Evolutionary conservation across 352 stramenopile species (phyloP).

Genomic region (Pythium aphanidermatum): DNA sequence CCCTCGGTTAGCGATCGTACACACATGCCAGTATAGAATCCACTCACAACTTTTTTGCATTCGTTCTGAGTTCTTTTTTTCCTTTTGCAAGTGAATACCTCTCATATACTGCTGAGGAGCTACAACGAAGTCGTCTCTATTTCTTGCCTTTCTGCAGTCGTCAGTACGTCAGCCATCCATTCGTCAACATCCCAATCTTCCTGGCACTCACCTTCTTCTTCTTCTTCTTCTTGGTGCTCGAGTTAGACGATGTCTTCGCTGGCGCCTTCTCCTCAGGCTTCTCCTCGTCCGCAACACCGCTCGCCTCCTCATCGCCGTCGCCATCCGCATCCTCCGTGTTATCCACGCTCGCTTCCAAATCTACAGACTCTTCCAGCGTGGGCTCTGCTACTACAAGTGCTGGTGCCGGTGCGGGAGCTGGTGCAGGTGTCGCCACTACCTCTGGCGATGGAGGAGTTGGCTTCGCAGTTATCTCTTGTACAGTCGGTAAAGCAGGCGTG

Average conservation of each 20-base stretch:
- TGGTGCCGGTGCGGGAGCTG: not conserved
- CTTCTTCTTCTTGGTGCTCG: slow-evolving; percentile 53
- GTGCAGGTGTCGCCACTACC: not conserved
- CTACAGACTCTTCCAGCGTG: slow-evolving; percentile 2
- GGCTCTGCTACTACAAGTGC: not conserved
- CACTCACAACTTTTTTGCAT: too few relatives aligned
- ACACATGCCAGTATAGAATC: not conserved
- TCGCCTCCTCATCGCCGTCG: slow-evolving; percentile 25
- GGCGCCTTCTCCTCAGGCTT: slow-evolving; percentile 10
- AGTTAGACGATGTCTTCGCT: slow-evolving; percentile 17
- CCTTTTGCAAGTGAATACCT: not conserved
- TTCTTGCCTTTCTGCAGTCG: slow-evolving; percentile 20
- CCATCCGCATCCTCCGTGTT: slow-evolving; percentile 29
- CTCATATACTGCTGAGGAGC: not conserved
- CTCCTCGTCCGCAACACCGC: too few relatives aligned
- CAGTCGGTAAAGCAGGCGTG: not conserved
- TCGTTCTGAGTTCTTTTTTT: not conserved
- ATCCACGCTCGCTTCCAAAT: slow-evolving; percentile 21
- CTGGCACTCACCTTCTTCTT: slow-evolving; percentile 54
- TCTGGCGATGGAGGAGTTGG: not conserved
- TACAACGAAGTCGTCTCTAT: not conserved
- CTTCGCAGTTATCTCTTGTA: not conserved
- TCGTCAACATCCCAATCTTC: slow-evolving; percentile 6
- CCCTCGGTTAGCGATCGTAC: slow-evolving; percentile 7
- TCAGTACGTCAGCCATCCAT: not conserved